Percentiles rank a stretch among this genome's conserved stretches.
Conservation (phyloP, 1,139 yeast species). For the Saccharomyces hybrid region DNA sequence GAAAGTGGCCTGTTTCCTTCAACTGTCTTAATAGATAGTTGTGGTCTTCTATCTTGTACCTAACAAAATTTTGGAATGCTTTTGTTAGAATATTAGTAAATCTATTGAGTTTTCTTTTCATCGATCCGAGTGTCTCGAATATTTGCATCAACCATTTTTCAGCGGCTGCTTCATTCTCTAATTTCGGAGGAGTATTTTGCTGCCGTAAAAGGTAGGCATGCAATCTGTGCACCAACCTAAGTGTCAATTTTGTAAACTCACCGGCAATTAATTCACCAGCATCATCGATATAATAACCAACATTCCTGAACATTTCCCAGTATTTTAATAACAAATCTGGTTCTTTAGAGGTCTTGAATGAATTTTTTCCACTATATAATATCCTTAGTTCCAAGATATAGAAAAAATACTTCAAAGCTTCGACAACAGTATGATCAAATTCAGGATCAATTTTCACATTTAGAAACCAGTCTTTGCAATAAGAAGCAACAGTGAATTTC, state of each 20-base stretch:
- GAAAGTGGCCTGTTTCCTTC: constrained; percentile 62
- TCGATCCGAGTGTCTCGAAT: constrained; percentile 76
- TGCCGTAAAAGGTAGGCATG: constrained; percentile 68
- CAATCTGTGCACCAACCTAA: constrained; percentile 61
- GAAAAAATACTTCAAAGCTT: constrained; percentile 68
- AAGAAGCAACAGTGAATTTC: constrained; percentile 61
- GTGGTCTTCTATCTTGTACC: constrained; percentile 56
- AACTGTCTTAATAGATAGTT: constrained; percentile 44
- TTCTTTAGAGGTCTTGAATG: constrained; percentile 80
- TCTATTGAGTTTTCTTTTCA: constrained; percentile 77
- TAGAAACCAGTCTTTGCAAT: constrained; percentile 73
- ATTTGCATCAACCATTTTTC: constrained; percentile 76
- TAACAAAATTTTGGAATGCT: constrained; percentile 69
- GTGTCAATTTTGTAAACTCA: constrained; percentile 59
- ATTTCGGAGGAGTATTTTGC: constrained; percentile 52
- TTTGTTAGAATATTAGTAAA: constrained; percentile 63
- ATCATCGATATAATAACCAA: constrained; percentile 73
- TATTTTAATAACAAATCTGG: constrained; percentile 81
- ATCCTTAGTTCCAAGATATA: constrained; percentile 67
- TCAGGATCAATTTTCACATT: constrained; percentile 58
- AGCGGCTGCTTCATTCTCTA: constrained; percentile 50
- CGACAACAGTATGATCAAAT: constrained; percentile 66
- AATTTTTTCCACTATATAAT: constrained; percentile 64
- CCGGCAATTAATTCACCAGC: constrained; percentile 79
- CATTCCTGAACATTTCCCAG: constrained; percentile 66